These are phyloP conservation scores for Begonia loranthoides DNA, from an alignment of 306 rosid genomes.

Conservation along the genomic window DNA sequence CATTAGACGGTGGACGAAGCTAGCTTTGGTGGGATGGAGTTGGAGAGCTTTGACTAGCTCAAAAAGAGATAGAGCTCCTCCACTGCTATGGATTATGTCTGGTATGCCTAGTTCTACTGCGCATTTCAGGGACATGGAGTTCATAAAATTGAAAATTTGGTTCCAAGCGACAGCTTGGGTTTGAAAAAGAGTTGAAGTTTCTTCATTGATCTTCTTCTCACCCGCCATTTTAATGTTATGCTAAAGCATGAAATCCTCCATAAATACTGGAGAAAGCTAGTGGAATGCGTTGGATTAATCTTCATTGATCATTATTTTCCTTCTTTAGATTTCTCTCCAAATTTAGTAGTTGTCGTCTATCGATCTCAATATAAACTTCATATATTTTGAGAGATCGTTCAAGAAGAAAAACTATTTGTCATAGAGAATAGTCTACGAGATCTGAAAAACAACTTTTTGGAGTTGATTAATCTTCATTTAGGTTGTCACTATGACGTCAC, in stretches of 20 bases:
- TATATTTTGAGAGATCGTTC: no score
- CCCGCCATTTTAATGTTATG: background rate
- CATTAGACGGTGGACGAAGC: conserved; percentile 23
- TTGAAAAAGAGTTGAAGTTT: conserved; percentile 5
- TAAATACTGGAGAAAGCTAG: no score
- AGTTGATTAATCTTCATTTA: no score
- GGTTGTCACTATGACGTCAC: no score
- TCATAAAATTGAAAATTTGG: conserved; percentile 7
- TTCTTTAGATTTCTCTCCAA: no score
- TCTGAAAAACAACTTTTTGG: no score
- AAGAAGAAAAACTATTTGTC: no score
- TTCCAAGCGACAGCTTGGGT: conserved; percentile 23
- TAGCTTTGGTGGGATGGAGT: conserved; percentile 19
- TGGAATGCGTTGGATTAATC: no score
- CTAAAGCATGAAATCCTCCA: background rate
- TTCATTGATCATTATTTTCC: no score
- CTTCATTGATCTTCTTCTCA: conserved; percentile 4
- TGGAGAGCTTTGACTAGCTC: conserved; percentile 15
- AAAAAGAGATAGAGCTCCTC: conserved; percentile 37
- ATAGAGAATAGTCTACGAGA: no score
- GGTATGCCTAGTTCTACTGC: conserved; percentile 21
- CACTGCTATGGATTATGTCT: conserved; percentile 26
- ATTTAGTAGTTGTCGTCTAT: no score
- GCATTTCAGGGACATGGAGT: conserved; percentile 23
- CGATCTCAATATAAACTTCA: no score